Evolutionary conservation across 2,329 filamentous ascomycete genomes (phyloP).

Genomic region (Lachnellula cervina): DNA sequence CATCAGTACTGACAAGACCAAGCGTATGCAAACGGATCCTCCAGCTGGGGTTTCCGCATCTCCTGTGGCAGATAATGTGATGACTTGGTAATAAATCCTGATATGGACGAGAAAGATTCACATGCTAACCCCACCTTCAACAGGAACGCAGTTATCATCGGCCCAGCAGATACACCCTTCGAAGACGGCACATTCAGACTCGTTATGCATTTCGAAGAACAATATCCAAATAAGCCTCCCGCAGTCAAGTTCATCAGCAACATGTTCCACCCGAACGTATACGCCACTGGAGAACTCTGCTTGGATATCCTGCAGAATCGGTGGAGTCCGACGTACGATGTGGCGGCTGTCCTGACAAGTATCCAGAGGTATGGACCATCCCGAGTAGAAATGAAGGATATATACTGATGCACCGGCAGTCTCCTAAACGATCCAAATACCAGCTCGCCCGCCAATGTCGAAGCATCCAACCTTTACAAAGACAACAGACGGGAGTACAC

Average conservation of each 20-base stretch:
- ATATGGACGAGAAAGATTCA: background rate
- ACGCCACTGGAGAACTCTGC: conserved; percentile 92
- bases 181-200: conserved; percentile 97
- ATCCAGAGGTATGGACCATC: conserved; percentile 73
- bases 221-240: conserved; percentile 97
- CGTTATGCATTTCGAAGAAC: conserved; percentile 98
- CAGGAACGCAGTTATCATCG: conserved; percentile 98
- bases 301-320: conserved; percentile 95
- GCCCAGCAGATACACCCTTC: conserved; percentile 92
- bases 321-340: conserved; percentile 98
- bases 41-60: conserved; percentile 95
- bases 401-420: conserved; percentile 43
- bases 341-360: conserved; percentile 92
- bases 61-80: conserved; percentile 92
- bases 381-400: background rate
- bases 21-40: conserved; percentile 99
- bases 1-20: conserved; percentile 19
- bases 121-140: conserved; percentile 8
- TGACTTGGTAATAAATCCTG: conserved; percentile 68
- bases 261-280: conserved; percentile 99
- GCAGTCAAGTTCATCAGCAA: conserved; percentile 97
- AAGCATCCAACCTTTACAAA: conserved; percentile 97
- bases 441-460: conserved; percentile 95
- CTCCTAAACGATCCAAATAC: conserved; percentile 97
- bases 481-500: conserved; percentile 96